These are phyloP conservation scores for Hygrophoropsis aurantiaca DNA, from an alignment of 768 basidiomycete species.

Conservation along the genomic window DNA sequence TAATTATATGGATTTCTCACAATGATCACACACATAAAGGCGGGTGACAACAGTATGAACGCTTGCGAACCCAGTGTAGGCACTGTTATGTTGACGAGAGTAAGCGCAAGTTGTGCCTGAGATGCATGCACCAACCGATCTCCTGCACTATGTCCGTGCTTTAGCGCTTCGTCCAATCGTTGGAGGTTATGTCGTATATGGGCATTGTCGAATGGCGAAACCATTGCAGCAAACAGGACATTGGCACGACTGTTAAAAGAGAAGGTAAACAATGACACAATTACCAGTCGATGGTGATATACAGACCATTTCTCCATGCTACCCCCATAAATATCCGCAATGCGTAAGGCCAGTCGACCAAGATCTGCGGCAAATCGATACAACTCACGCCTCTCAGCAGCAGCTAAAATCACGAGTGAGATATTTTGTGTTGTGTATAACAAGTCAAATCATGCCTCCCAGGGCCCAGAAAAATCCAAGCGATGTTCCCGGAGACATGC, in stretches of 20 bases:
- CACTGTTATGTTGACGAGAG: slow-evolving; percentile 32
- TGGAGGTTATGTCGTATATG: slow-evolving; percentile 64
- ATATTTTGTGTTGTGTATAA: neutral
- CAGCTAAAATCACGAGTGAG: slow-evolving; percentile 33
- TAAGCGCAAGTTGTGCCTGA: neutral
- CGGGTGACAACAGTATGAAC: slow-evolving; percentile 54
- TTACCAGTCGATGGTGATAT: neutral
- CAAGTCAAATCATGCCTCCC: slow-evolving; percentile 41
- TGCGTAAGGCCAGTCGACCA: slow-evolving; percentile 62
- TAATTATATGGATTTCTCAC: slow-evolving; percentile 38
- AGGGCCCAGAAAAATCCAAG: slow-evolving; percentile 75
- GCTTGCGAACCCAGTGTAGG: slow-evolving; percentile 61
- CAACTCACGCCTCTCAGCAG: slow-evolving; percentile 60
- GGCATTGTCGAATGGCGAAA: slow-evolving; percentile 65
- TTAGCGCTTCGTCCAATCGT: slow-evolving; percentile 60
- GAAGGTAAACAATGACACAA: slow-evolving; percentile 4
- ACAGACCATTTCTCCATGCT: slow-evolving; percentile 66
- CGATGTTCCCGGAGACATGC: slow-evolving; percentile 68
- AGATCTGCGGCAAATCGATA: slow-evolving; percentile 70
- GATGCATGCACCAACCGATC: slow-evolving; percentile 68
- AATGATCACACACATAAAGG: slow-evolving; percentile 60
- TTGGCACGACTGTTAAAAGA: slow-evolving; percentile 49
- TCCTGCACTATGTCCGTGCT: slow-evolving; percentile 65
- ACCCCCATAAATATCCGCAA: slow-evolving; percentile 65
- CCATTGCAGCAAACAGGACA: slow-evolving; percentile 59